Conservation (phyloP, 345 rosid genomes). For the Salix udensis region DNA sequence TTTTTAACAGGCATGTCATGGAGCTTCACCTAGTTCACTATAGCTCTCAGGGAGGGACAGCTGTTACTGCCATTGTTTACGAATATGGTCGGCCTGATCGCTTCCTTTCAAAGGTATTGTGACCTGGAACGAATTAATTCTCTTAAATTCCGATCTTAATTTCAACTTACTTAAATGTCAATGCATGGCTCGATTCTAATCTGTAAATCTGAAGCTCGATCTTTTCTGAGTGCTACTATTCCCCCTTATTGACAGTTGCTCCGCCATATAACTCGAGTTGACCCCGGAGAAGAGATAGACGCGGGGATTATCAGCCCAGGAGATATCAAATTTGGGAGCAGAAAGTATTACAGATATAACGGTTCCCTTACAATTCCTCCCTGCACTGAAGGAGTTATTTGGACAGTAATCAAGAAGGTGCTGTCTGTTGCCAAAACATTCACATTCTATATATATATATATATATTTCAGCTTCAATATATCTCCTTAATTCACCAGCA, state of each 20-base stretch:
- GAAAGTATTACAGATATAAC: slow-evolving; percentile 54
- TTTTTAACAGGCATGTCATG: slow-evolving; percentile 33
- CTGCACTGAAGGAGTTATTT: slow-evolving; percentile 67
- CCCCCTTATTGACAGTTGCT: slow-evolving; percentile 32
- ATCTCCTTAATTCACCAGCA: neutral
- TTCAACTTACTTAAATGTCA: neutral
- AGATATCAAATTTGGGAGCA: slow-evolving; percentile 42
- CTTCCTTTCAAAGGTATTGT: slow-evolving; percentile 50
- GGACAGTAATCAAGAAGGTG: slow-evolving; percentile 59
- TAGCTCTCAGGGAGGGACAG: slow-evolving; percentile 29
- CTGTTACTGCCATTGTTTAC: slow-evolving; percentile 55
- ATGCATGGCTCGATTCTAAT: neutral
- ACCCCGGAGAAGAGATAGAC: slow-evolving; percentile 17
- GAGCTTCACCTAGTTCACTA: slow-evolving; percentile 68
- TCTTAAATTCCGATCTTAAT: neutral
- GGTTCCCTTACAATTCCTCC: slow-evolving; percentile 79
- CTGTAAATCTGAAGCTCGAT: neutral
- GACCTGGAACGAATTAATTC: too few species aligned
- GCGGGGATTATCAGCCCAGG: slow-evolving; percentile 51
- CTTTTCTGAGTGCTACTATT: neutral
- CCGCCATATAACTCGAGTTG: slow-evolving; percentile 32
- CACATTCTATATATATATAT: neutral
- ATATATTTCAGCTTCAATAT: neutral
- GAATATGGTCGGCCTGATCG: slow-evolving; percentile 51
- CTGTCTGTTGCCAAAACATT: neutral